phyloP scores from a whole-genome alignment of 495 filamentous ascomycete genomes.

The Platismatia glauca region DNA sequence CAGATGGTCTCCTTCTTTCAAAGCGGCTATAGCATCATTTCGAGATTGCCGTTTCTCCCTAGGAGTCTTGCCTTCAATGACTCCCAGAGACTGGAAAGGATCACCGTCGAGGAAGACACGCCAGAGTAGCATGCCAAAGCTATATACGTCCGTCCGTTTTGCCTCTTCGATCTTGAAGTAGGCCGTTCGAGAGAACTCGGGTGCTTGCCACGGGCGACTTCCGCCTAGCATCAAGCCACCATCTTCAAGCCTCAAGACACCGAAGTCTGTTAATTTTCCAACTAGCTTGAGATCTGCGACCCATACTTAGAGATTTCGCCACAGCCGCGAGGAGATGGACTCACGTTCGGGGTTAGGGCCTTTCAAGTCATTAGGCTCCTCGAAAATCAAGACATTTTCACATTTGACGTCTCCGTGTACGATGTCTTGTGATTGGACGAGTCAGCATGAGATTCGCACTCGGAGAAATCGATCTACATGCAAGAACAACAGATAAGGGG shows the following conservation, averaged over 20 bases:
- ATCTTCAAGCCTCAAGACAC: constrained; percentile 18
- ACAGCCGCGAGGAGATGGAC: background rate
- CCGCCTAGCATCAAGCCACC: constrained; percentile 21
- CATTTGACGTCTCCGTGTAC: constrained; percentile 29
- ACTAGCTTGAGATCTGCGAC: constrained; percentile 14
- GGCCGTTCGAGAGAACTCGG: constrained; percentile 22
- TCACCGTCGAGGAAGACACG: constrained; percentile 25
- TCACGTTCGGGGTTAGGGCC: background rate
- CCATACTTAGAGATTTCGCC: background rate
- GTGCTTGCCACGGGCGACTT: constrained; percentile 28
- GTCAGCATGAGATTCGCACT: background rate
- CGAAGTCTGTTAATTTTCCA: constrained; percentile 28
- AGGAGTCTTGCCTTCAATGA: constrained; percentile 16
- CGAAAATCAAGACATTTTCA: constrained; percentile 28
- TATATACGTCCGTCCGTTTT: constrained; percentile 28
- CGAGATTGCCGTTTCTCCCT: constrained; percentile 21
- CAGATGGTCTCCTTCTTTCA: constrained; percentile 23
- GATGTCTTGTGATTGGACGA: constrained; percentile 16
- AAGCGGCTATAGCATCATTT: constrained; percentile 21
- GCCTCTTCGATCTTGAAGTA: constrained; percentile 27
- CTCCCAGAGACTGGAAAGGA: constrained; percentile 23
- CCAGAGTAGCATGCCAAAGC: constrained; percentile 28
- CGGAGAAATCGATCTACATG: background rate
- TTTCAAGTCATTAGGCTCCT: constrained; percentile 10
- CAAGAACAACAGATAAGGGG: background rate